Evolutionary conservation across 139 green algal genomes (phyloP).

Genomic region (Monoraphidium neglectum): DNA sequence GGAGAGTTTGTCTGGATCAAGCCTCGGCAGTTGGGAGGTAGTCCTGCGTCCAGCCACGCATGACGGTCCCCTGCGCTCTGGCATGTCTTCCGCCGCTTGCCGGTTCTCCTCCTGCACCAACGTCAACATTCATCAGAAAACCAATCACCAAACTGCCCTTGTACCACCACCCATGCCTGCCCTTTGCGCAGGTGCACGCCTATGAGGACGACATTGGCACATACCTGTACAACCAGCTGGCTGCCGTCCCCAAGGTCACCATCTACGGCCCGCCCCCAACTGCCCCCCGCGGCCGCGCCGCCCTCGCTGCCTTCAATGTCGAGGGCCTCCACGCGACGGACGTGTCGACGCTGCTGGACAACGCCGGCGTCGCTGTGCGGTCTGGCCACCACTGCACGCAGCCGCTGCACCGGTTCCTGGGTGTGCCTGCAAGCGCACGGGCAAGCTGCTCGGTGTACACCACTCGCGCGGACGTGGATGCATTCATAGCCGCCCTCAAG

Average conservation of each 20-base stretch:
- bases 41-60: no score
- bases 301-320: conserved; percentile 95
- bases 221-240: conserved; percentile 64
- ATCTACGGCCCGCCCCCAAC: conserved; percentile 87
- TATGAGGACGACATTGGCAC: conserved; percentile 83
- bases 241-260: conserved; percentile 62
- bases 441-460: conserved; percentile 97
- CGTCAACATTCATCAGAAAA: no score
- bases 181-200: conserved; percentile 77
- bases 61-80: no score
- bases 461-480: conserved; percentile 87
- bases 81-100: no score
- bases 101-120: no score
- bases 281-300: conserved; percentile 57
- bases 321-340: conserved; percentile 95
- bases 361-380: conserved; percentile 85
- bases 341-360: conserved; percentile 91
- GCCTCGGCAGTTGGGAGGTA: no score
- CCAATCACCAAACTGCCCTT: no score
- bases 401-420: conserved; percentile 89
- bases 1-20: no score
- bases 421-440: conserved; percentile 79
- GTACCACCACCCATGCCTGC: conserved; percentile 77
- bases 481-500: conserved; percentile 81
- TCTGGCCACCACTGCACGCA: conserved; percentile 98